Base-by-base conservation (phyloP, 768 basidiomycete species). In the Solioccasus polychromus region DNA sequence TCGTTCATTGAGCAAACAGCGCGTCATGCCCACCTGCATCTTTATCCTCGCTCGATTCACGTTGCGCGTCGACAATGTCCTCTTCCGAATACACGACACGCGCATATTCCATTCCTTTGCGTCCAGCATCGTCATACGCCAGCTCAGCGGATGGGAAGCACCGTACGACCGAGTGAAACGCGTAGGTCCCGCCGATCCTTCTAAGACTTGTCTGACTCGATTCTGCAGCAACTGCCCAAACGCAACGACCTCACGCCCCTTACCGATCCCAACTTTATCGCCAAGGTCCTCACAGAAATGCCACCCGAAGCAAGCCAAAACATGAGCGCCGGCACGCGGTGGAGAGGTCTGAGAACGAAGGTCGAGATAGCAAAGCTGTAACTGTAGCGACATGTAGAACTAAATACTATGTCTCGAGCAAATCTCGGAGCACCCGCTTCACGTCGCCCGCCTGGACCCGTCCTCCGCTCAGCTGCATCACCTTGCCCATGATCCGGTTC, bases 1-100 rank as follows among this genome's bases (percentile, higher is more conserved):
- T 36, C 8, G 31, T 44, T 51, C 31, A 49, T 28, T 22, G 9
- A 23, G 12, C 31, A 23, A 23, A 19, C 60, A 97, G 94, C 85
- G 96, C 39, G 94, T 99, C 34, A 99, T 98, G 94, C 92, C 94
- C 3, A 85, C 84, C 8, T 97, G 88, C 43, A 75, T 97, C 51
- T 97, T 97, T 68, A 79, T 97, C 52, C 81, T 99, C 8, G 74
- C 82, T 2, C 82, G 96, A 11, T 91, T 95, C 63, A 92, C 87
- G n/a, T 75, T 99, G 5, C 82, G 96, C 19, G 93, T 99, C 38
- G 96, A 99, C 62, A 80, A 86, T 44, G 95, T 99, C 35, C 80
- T 98, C 38, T 98, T 98, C 70, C 79, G 96, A 34, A 79, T 80
- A 29, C 82, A 78, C 55, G 96, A 99, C 59, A 93, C 93, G 0